Evolutionary conservation across 164 flowering plant species (phyloP), one percentile per base, ranked within the genome.

Genomic region (Nymphaea colorata): DNA sequence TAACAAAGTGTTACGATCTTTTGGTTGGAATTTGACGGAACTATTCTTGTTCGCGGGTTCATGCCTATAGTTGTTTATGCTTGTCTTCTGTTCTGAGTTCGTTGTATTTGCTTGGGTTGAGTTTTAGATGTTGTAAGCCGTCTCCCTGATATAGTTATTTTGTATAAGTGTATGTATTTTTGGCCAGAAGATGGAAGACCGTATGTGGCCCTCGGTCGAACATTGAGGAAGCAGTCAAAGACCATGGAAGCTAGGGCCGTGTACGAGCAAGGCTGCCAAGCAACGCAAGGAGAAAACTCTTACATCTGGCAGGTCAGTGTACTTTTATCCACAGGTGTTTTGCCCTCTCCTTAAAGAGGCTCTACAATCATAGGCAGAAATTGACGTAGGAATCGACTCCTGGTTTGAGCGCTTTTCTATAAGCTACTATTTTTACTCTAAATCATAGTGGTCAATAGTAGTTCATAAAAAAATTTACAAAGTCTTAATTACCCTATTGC

Each of bases 201-300:
- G 0, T 89, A 89, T 69, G 97, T 93, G 59, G 82, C 88, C 5
- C 73, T 85, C 3, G 89, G 86, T 14, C 80, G 85, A 77, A 73
- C 83, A 51, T 71, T 87, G 60, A 75, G 82, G 62, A 91, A 85
- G 79, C 94, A 93, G 69, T 82, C 87, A 0, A 84, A 74, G 71
- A 66, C 61, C 61, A 71, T 51, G 0, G 93, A 89, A 69, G 98
- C 98, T 44, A 85, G 93, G 78, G 81, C 79, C 41, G 84, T 87
- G 5, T 91, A 91, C 75, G 98, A 88, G 73, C 86, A 74, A 72
- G 97, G 97, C 18, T 91, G 93, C 75, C 97, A 93, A 66, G 93
- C 96, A 42, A 89, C 96, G 3, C 97, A 93, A 75, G 97, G 97
- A 51, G 97, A 93, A 74, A 93, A 93, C 82, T 73, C 97, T 3